These are phyloP conservation scores for Pichia sp. DNA, from an alignment of 1,139 yeast species.

Conservation along the genomic window DNA sequence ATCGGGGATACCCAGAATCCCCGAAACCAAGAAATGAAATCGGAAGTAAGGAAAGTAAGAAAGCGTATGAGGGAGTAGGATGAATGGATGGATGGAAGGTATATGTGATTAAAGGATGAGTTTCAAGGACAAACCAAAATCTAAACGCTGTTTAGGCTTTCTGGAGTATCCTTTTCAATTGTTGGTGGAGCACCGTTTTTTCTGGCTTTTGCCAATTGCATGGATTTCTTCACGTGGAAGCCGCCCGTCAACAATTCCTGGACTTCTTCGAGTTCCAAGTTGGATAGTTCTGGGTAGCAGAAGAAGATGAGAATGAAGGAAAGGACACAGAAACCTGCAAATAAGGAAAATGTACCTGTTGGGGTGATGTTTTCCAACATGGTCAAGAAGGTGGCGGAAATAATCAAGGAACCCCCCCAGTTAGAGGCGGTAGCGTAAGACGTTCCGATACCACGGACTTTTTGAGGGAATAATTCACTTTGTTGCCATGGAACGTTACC, in stretches of 20 bases:
- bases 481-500: constrained; percentile 99
- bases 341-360: constrained; percentile 87
- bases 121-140: not conserved
- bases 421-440: constrained; percentile 90
- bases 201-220: constrained; percentile 48
- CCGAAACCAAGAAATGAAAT: not conserved
- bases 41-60: not conserved
- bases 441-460: constrained; percentile 87
- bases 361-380: constrained; percentile 93
- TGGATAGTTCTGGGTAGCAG: constrained; percentile 89
- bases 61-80: not conserved
- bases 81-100: not conserved
- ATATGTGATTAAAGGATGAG: not conserved
- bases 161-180: not conserved
- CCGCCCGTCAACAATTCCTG: constrained; percentile 76
- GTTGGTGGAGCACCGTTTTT: constrained; percentile 12
- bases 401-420: constrained; percentile 92
- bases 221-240: constrained; percentile 73
- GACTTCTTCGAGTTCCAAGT: constrained; percentile 86
- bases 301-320: constrained; percentile 72
- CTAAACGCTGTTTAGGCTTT: constrained; percentile 2
- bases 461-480: constrained; percentile 88
- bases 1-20: not conserved
- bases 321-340: constrained; percentile 72
- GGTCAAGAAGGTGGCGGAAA: constrained; percentile 87